Percentiles rank a stretch among this genome's conserved stretches.
These are phyloP conservation scores for Sparassis latifolia DNA, from an alignment of 1,284 basidiomycete species.

Conservation along the genomic window DNA sequence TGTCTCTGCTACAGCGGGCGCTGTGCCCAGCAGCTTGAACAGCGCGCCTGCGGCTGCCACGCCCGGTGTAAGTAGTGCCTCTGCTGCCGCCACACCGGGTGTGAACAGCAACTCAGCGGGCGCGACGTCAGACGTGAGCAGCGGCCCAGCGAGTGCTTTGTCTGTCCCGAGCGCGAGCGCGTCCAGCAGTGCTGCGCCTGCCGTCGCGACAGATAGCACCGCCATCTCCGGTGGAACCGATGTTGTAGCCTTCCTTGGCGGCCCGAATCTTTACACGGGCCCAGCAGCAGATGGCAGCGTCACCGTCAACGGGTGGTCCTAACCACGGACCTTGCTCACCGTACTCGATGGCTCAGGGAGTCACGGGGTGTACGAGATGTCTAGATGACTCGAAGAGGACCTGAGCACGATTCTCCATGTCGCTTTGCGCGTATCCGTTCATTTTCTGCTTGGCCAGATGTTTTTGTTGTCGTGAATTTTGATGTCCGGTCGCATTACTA, in stretches of 20 bases:
- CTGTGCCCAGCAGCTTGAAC: too few relatives aligned
- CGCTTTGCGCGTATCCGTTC: too few relatives aligned
- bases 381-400: too few relatives aligned
- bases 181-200: background rate
- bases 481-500: too few relatives aligned
- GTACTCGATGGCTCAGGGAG: too few relatives aligned
- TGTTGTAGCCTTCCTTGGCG: conserved; percentile 16
- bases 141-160: background rate
- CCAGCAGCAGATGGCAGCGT: conserved; percentile 31
- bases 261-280: conserved; percentile 36
- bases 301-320: conserved; percentile 22
- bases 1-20: background rate
- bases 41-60: background rate
- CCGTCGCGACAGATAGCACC: background rate
- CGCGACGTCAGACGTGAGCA: background rate
- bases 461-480: too few relatives aligned
- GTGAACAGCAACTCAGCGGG: background rate
- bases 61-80: too few relatives aligned
- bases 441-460: too few relatives aligned
- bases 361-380: too few relatives aligned
- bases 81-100: background rate
- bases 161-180: conserved; percentile 4
- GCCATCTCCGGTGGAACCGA: background rate
- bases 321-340: too few relatives aligned
- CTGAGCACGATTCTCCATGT: too few relatives aligned